Evolutionary conservation across 768 basidiomycete species (phyloP).

Genomic region (Pholiota microspora): DNA sequence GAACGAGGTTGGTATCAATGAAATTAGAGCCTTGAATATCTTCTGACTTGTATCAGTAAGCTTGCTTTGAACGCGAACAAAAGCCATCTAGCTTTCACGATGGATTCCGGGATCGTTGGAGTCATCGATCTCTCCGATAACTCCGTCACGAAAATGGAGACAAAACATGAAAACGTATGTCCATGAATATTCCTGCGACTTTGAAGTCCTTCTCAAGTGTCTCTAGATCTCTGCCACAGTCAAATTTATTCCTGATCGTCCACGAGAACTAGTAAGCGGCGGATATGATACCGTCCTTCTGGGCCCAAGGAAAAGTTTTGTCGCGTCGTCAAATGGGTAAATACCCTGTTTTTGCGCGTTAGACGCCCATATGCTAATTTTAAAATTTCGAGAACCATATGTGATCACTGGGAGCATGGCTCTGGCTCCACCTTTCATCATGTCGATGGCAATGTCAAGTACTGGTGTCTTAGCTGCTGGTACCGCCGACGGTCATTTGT

Average conservation of each 20-base stretch:
- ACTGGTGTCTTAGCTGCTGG: slow-evolving; percentile 65
- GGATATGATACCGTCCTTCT: slow-evolving; percentile 71
- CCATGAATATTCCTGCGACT: neutral
- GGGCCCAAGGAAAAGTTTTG: slow-evolving; percentile 48
- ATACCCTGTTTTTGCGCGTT: slow-evolving; percentile 12
- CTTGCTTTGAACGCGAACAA: slow-evolving; percentile 57
- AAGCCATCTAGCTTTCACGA: slow-evolving; percentile 62
- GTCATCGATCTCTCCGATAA: slow-evolving; percentile 56
- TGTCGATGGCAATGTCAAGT: slow-evolving; percentile 56
- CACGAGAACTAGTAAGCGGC: slow-evolving; percentile 71
- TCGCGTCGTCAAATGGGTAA: slow-evolving; percentile 61
- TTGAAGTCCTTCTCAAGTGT: neutral
- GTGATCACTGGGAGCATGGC: slow-evolving; percentile 44
- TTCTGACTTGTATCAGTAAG: slow-evolving; percentile 47
- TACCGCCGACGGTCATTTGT: slow-evolving; percentile 74
- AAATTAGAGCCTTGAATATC: neutral
- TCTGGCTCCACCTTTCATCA: slow-evolving; percentile 74
- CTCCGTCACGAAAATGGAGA: slow-evolving; percentile 54
- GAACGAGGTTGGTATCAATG: slow-evolving; percentile 57
- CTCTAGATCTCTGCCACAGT: slow-evolving; percentile 67
- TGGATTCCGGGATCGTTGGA: slow-evolving; percentile 69
- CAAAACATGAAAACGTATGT: slow-evolving; percentile 61
- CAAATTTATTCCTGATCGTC: slow-evolving; percentile 68
- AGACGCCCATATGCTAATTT: neutral
- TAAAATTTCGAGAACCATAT: slow-evolving; percentile 29